Conservation (phyloP, 768 basidiomycete genomes). For the Lanmaoa rubissima region DNA sequence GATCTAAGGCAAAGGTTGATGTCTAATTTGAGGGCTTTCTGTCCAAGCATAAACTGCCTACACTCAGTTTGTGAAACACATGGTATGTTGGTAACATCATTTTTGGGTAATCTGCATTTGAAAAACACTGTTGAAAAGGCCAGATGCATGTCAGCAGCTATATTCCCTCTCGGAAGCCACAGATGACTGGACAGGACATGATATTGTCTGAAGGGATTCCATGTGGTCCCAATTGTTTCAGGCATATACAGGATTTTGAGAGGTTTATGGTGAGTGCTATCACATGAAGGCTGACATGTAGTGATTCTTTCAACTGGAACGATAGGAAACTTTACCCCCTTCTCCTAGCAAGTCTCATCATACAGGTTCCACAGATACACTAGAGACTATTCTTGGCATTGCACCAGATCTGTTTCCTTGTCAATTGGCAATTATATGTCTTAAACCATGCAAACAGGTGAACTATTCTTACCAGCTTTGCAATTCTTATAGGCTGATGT, state of each 20-base stretch:
- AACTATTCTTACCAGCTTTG: not conserved
- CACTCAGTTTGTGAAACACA: constrained; percentile 41
- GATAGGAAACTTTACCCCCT: constrained; percentile 25
- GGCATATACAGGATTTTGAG: constrained; percentile 25
- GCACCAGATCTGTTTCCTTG: constrained; percentile 50
- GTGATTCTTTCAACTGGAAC: not conserved
- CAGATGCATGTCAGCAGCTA: not conserved
- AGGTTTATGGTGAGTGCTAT: constrained; percentile 16
- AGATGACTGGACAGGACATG: constrained; percentile 22
- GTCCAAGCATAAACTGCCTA: constrained; percentile 46
- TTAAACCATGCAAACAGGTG: constrained; percentile 49
- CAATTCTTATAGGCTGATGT: not conserved
- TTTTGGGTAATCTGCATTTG: not conserved
- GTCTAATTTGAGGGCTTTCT: constrained; percentile 38
- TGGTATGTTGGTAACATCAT: constrained; percentile 15
- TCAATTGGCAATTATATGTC: constrained; percentile 46
- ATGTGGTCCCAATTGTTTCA: constrained; percentile 34
- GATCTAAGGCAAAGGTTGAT: constrained; percentile 35
- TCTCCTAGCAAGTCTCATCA: constrained; percentile 6
- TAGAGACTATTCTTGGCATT: constrained; percentile 40
- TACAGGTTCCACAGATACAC: constrained; percentile 13
- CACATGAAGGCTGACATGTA: rapidly evolving
- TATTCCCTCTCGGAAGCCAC: constrained; percentile 25
- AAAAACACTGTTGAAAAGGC: not conserved
- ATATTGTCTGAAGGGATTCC: constrained; percentile 27